Conservation (phyloP, 2,329 filamentous ascomycete genomes). For the Colletotrichum simmondsii region DNA sequence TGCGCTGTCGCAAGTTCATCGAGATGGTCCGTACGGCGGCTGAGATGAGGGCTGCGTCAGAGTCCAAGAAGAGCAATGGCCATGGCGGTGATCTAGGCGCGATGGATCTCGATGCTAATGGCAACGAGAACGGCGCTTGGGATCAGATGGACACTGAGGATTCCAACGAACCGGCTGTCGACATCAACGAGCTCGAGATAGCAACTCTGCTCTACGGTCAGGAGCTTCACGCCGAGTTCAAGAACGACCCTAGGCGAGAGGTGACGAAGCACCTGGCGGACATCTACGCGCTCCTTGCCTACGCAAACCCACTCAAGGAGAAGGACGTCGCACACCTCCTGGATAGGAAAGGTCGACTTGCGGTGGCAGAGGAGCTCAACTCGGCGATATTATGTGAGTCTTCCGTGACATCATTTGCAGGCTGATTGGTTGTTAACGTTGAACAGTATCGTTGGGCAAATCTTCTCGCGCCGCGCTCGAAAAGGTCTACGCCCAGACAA, state of each 20-base stretch:
- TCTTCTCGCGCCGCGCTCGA: slow-evolving; percentile 88
- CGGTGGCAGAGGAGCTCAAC: slow-evolving; percentile 93
- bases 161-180: slow-evolving; percentile 26
- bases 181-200: slow-evolving; percentile 63
- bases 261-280: slow-evolving; percentile 81
- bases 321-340: slow-evolving; percentile 81
- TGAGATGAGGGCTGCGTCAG: slow-evolving; percentile 66
- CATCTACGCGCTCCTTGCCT: slow-evolving; percentile 90
- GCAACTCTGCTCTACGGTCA: slow-evolving; percentile 85
- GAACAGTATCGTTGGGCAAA: slow-evolving; percentile 85
- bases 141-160: slow-evolving; percentile 69
- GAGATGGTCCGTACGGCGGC: slow-evolving; percentile 88
- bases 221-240: slow-evolving; percentile 81
- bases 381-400: slow-evolving; percentile 87
- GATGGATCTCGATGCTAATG: slow-evolving; percentile 67
- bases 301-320: slow-evolving; percentile 81
- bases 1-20: slow-evolving; percentile 92
- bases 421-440: not conserved
- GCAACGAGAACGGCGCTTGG: slow-evolving; percentile 50
- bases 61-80: slow-evolving; percentile 55
- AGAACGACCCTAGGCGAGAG: slow-evolving; percentile 74
- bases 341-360: slow-evolving; percentile 77
- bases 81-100: slow-evolving; percentile 57
- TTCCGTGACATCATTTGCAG: not conserved
- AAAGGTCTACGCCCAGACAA: slow-evolving; percentile 86